Base-by-base conservation (phyloP, 164 flowering plant species). In the Macadamia integrifolia region DNA sequence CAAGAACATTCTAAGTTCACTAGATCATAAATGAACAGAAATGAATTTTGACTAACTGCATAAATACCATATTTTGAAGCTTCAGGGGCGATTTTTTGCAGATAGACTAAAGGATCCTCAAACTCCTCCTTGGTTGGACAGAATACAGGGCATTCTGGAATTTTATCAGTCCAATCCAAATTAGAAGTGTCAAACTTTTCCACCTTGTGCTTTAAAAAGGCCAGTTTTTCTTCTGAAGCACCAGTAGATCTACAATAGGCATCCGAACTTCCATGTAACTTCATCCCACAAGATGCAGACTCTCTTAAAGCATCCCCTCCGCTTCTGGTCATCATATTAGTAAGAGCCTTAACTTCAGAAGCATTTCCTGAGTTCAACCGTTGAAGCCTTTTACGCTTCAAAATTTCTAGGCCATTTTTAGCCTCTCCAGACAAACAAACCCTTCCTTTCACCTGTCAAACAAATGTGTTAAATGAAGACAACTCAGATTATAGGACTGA, bases 61-160 rank as follows among this genome's bases (percentile, higher is more conserved):
- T 35, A 35, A 35, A 23, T 89, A 95, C 99, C 99, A 81, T 77
- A 87, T 86, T 78, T 88, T 58, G 98, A 89, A 68, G 99, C 98
- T 72, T 86, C 92, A 52, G 99, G 96, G 68, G 93, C 92, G 77
- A 95, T 92, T 84, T 81, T 87, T 71, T 87, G 97, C 77, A 95
- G 71, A 85, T 88, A 95, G 62, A 84, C 79, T 71, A 95, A 75
- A 69, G 98, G 99, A 74, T 95, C 98, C 70, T 91, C 88, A 86
- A 95, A 95, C 72, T 95, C 98, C 67, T 91, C 96, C 74, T 89
- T 87, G 23, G 91, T 82, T 58, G 99, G 99, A 72, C 56, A 29
- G 66, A 82, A 95, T 7, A 91, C 86, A 66, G 99, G 98, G 69
- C 98, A 95, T 30, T 89, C 96, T 29, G 87, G 89, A 80, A 92